Evolutionary conservation across 306 rosid genomes (phyloP), one percentile per base, ranked within the genome.

Genomic region (Lotus japonicus): DNA sequence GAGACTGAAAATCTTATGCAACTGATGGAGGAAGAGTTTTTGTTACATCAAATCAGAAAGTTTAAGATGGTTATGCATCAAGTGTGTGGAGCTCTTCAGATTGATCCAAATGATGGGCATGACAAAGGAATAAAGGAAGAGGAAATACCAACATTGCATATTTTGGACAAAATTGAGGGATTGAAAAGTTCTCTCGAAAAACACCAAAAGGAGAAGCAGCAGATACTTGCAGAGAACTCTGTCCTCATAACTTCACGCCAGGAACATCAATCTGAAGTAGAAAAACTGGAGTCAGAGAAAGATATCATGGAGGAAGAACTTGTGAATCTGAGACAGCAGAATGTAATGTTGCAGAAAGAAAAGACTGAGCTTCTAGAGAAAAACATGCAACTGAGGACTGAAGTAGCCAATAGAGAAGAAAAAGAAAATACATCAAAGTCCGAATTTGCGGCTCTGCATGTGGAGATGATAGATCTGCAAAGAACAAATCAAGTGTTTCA

Each of bases 1-100:
- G 98, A 94, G 81, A 66, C 75, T 16, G 98, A 90, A 83, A 94
- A 88, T 74, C 94, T 94, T 23, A 87, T 83, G 87, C 95, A 88
- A 31, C 94, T 88, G 82, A 89, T 88, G 63, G 98, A 94, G 82
- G 83, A 80, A 50, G 92, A 94, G 71, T 81, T 83, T 78, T 76
- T 94, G 84, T 77, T 87, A 23, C 80, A 82, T 73, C 94, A 88
- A 76, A 85, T 94, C 16, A 79, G 89, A 64, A 94, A 86, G 78
- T 62, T 90, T 80, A 75, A 86, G 66, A 50, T 71, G 74, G 83
- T 80, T 62, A 68, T 94, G 56, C 80, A 68, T 75, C 82, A 82
- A 77, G 84, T 90, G 65, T 85, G 84, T 70, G 82, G 67, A 75
- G 89, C 91, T 77, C 89, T 94, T 84, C 89, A 81, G 71, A 67